phyloP scores from a whole-genome alignment of 176 grass and related monocot genomes.

The Themeda triandra region DNA sequence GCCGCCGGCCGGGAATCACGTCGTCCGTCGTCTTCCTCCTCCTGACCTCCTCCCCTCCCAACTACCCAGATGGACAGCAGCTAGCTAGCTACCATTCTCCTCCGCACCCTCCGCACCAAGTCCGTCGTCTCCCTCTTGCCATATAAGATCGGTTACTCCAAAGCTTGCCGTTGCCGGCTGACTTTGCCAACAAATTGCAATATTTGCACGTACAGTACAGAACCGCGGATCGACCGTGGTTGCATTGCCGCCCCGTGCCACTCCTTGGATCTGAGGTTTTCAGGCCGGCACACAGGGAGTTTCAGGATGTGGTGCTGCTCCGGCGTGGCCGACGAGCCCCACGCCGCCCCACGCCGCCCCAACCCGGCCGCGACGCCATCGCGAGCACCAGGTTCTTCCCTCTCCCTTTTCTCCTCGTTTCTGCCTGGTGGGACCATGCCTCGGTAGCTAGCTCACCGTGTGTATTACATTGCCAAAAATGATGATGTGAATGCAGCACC shows the following conservation, averaged over 20 bases:
- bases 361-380: constrained; percentile 25
- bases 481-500: too few species aligned
- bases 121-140: neutral
- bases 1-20: constrained; percentile 21
- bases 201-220: neutral
- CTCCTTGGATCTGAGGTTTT: neutral
- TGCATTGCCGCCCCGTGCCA: neutral
- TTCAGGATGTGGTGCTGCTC: constrained; percentile 40
- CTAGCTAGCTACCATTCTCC: neutral
- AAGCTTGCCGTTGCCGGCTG: too few species aligned
- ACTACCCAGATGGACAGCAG: neutral
- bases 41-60: neutral
- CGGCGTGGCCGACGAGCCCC: constrained; percentile 29
- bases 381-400: constrained; percentile 27
- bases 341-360: constrained; percentile 11
- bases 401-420: neutral
- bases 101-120: too few species aligned
- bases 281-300: neutral
- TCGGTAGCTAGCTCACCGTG: neutral
- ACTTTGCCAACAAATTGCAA: neutral
- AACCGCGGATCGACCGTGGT: neutral
- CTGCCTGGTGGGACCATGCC: neutral
- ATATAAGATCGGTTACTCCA: too few species aligned
- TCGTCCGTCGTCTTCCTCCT: neutral
- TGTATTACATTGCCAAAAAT: neutral